Conservation (phyloP, 2,329 filamentous ascomycete species). For the Colletotrichum sp. region DNA sequence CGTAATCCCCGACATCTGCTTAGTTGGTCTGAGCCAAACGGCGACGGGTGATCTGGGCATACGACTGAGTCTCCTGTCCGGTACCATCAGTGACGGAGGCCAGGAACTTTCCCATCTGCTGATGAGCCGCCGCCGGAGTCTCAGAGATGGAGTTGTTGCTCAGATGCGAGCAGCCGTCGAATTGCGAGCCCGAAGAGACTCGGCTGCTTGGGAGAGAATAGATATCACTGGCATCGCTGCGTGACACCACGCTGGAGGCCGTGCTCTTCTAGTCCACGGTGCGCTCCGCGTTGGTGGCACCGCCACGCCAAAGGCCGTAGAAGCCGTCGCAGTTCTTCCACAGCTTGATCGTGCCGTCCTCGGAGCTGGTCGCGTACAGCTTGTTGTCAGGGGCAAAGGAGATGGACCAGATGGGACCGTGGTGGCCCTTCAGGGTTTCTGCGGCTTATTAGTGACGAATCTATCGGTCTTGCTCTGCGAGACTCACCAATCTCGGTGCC, state of each 20-base stretch:
- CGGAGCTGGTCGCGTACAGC: slow-evolving; percentile 93
- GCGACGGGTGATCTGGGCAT: neutral
- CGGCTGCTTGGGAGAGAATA: slow-evolving; percentile 10
- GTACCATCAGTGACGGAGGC: neutral
- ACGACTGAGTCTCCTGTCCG: neutral
- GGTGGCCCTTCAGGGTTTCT: slow-evolving; percentile 96
- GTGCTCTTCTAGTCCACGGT: slow-evolving; percentile 19
- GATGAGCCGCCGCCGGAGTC: slow-evolving; percentile 9
- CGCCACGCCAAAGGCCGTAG: slow-evolving; percentile 68
- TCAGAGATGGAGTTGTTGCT: slow-evolving; percentile 9
- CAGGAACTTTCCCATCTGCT: slow-evolving; percentile 6
- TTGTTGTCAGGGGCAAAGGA: slow-evolving; percentile 95
- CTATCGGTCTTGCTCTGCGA: accelerated
- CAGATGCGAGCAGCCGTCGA: neutral
- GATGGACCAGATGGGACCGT: slow-evolving; percentile 96
- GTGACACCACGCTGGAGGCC: slow-evolving; percentile 13
- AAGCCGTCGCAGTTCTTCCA: slow-evolving; percentile 74
- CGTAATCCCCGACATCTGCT: neutral
- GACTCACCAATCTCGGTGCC: slow-evolving; percentile 75
- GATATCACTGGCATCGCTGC: neutral
- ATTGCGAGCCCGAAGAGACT: slow-evolving; percentile 8
- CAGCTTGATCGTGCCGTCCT: slow-evolving; percentile 97
- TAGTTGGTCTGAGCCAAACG: neutral
- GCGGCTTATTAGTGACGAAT: slow-evolving; percentile 2
- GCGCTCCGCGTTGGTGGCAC: slow-evolving; percentile 24